A percentile compares a stretch with the other conserved stretches of the same genome.
These are phyloP conservation scores for Ogataea philodendri DNA, from an alignment of 805 yeast species.

Conservation along the genomic window DNA sequence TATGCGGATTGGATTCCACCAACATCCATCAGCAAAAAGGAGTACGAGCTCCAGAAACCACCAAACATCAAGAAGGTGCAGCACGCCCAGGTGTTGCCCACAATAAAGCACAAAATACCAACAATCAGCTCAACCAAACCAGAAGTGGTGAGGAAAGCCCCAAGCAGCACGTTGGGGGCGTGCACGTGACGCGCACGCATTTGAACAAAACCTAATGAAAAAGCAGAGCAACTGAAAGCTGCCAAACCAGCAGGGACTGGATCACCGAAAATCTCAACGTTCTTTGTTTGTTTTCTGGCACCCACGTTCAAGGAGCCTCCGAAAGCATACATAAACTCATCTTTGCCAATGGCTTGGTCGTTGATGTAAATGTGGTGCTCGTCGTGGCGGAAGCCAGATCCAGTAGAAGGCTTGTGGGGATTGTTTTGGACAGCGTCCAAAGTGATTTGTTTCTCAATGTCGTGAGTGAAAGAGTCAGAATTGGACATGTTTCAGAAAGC, in stretches of 20 bases:
- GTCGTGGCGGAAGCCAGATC: constrained; percentile 38
- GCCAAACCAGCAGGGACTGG: constrained; percentile 56
- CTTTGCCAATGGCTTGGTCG: constrained; percentile 43
- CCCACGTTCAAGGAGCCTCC: constrained; percentile 56
- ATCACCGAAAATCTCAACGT: constrained; percentile 35
- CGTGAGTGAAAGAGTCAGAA: constrained; percentile 26
- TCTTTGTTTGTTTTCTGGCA: constrained; percentile 29
- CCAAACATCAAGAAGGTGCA: constrained; percentile 54
- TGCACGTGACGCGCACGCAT: constrained; percentile 47
- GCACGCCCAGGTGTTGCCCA: constrained; percentile 57
- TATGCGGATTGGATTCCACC: constrained; percentile 44
- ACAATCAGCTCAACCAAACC: constrained; percentile 50
- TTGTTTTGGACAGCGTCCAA: constrained; percentile 7
- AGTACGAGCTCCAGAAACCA: constrained; percentile 53
- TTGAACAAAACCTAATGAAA: constrained; percentile 46
- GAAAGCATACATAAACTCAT: constrained; percentile 60
- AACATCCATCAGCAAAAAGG: constrained; percentile 42
- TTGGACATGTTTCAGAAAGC: constrained; percentile 21
- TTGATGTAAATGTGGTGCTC: constrained; percentile 43
- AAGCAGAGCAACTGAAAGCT: constrained; percentile 46
- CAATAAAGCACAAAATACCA: constrained; percentile 49
- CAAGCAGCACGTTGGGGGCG: constrained; percentile 42
- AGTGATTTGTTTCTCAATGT: constrained; percentile 28
- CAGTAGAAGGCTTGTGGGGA: constrained; percentile 15
- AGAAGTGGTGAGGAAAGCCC: constrained; percentile 47